A percentile compares a stretch with the other conserved stretches of the same genome.
phyloP scores from a whole-genome alignment of 345 rosid genomes.

The Geranium brycei region DNA sequence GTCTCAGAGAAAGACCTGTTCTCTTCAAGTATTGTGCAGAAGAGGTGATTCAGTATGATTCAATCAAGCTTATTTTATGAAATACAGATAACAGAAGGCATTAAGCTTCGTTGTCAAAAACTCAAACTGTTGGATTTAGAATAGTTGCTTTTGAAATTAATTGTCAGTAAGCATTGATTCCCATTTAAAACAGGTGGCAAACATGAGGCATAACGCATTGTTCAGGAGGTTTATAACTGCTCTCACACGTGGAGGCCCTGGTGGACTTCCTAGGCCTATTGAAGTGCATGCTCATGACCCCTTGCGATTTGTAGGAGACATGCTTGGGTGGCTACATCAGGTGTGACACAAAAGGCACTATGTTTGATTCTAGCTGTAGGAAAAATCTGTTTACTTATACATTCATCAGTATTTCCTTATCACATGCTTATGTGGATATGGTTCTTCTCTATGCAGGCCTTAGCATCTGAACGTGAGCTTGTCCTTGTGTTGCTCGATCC shows the following conservation, averaged over 20 bases:
- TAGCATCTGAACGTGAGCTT: slow-evolving; percentile 97
- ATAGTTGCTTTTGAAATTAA: slow-evolving; percentile 7
- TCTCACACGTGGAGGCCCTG: slow-evolving; percentile 97
- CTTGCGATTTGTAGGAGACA: slow-evolving; percentile 89
- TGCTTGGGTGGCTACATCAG: slow-evolving; percentile 99
- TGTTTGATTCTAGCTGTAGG: slow-evolving; percentile 9
- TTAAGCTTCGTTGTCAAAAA: slow-evolving; percentile 4
- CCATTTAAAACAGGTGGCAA: slow-evolving; percentile 57
- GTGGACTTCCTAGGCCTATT: slow-evolving; percentile 96
- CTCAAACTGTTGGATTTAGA: neutral
- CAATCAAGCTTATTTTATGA: neutral
- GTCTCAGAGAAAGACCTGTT: slow-evolving; percentile 89
- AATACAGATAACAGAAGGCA: neutral
- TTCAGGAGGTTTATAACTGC: slow-evolving; percentile 98
- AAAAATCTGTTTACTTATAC: neutral
- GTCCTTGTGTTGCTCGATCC: slow-evolving; percentile 76
- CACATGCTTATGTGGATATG: neutral
- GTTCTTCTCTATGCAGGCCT: slow-evolving; percentile 39
- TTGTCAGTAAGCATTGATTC: slow-evolving; percentile 5
- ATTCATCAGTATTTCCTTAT: neutral
- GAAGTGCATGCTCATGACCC: slow-evolving; percentile 99
- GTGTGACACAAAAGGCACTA: slow-evolving; percentile 23
- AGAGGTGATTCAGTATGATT: slow-evolving; percentile 49
- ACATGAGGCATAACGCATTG: slow-evolving; percentile 88
- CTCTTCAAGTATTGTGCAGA: slow-evolving; percentile 99